Percentiles rank a stretch among this genome's conserved stretches.
These are phyloP conservation scores for Spinacia oleracea DNA, from an alignment of 179 eudicot genomes.

Conservation along the genomic window DNA sequence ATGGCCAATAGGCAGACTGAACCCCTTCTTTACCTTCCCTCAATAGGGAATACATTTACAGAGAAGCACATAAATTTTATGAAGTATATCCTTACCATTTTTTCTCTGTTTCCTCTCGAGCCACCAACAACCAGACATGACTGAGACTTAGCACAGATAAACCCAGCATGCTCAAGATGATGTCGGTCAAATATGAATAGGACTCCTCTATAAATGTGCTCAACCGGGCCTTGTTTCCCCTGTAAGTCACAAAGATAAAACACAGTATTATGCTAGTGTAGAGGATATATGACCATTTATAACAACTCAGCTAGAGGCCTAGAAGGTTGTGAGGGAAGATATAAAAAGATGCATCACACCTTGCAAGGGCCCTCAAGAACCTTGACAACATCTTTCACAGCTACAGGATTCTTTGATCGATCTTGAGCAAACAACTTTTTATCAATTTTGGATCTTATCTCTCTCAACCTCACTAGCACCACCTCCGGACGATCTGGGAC, in stretches of 20 bases:
- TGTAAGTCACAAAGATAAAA: slow-evolving; percentile 28
- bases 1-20: background rate
- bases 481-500: slow-evolving; percentile 92
- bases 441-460: slow-evolving; percentile 85
- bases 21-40: background rate
- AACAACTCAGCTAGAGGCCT: background rate
- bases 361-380: slow-evolving; percentile 57
- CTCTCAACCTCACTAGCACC: slow-evolving; percentile 77
- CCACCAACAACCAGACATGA: slow-evolving; percentile 87
- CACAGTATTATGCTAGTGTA: background rate
- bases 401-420: slow-evolving; percentile 62
- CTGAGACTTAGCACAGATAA: slow-evolving; percentile 85
- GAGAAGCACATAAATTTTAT: background rate
- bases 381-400: slow-evolving; percentile 85
- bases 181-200: slow-evolving; percentile 86
- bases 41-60: background rate
- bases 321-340: background rate
- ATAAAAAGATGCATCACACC: slow-evolving; percentile 23
- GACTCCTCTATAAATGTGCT: slow-evolving; percentile 79
- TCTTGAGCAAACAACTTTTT: slow-evolving; percentile 67
- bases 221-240: slow-evolving; percentile 99
- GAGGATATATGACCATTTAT: background rate
- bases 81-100: slow-evolving; percentile 55
- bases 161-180: slow-evolving; percentile 99
- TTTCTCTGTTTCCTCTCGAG: slow-evolving; percentile 67